phyloP scores from a whole-genome alignment of 208 protist genomes.

The Acanthamoeba castellanii region DNA sequence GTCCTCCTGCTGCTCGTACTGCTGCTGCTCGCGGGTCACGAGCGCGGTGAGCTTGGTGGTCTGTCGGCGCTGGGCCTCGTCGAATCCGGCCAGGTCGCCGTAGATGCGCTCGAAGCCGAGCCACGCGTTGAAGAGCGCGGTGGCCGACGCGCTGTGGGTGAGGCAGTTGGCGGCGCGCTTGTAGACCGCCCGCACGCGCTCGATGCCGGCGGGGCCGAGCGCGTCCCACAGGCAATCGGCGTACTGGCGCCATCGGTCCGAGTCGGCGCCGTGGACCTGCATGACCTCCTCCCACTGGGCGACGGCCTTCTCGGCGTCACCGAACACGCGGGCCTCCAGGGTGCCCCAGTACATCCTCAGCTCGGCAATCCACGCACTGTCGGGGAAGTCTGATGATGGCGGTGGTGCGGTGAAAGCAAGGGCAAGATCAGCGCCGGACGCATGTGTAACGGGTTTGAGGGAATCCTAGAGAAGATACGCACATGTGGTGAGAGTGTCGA shows the following conservation, averaged over 20 bases:
- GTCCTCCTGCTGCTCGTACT: conserved; percentile 11
- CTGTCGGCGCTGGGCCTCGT: neutral
- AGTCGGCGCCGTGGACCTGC: neutral
- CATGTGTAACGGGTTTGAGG: too few relatives aligned
- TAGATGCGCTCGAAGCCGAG: conserved; percentile 12
- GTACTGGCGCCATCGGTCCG: conserved; percentile 20
- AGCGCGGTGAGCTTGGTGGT: neutral
- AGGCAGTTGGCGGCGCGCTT: conserved; percentile 48
- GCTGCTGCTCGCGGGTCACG: neutral
- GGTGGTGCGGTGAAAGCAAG: neutral
- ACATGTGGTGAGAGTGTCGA: conserved; percentile 53
- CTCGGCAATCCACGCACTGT: conserved; percentile 9
- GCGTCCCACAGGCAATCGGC: neutral
- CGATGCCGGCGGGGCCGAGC: neutral
- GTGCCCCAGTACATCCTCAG: conserved; percentile 55
- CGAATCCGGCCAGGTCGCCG: neutral
- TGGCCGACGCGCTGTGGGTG: neutral
- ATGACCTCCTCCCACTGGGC: conserved; percentile 49
- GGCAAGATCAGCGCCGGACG: neutral
- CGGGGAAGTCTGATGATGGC: neutral
- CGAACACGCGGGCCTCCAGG: conserved; percentile 23
- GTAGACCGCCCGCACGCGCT: neutral
- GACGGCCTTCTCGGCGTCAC: conserved; percentile 13
- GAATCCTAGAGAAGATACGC: neutral
- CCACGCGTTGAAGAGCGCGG: conserved; percentile 2